These are phyloP conservation scores for Rhizophora apiculata DNA, from an alignment of 345 rosid species.

Conservation along the genomic window DNA sequence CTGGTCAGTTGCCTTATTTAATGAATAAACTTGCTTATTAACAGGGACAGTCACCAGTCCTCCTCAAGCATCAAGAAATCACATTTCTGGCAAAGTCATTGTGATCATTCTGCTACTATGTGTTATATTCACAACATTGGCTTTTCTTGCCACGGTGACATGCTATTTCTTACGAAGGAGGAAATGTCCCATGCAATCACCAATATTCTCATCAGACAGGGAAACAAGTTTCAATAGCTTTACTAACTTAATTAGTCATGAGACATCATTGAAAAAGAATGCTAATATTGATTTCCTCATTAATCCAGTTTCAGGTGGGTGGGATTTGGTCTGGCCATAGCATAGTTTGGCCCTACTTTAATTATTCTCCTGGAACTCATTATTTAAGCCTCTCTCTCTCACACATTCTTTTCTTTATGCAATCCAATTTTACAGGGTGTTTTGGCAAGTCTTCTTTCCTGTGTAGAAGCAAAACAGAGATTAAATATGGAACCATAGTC, in stretches of 20 bases:
- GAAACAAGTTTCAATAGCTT: conserved; percentile 77
- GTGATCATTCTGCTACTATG: conserved; percentile 56
- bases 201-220: conserved; percentile 61
- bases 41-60: conserved; percentile 44
- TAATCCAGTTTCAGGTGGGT: conserved; percentile 41
- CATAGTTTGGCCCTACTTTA: not conserved
- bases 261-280: conserved; percentile 41
- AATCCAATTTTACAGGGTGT: conserved; percentile 49
- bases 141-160: conserved; percentile 55
- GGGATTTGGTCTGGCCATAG: not conserved
- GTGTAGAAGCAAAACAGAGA: conserved; percentile 48
- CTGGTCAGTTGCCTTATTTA: conserved; percentile 16
- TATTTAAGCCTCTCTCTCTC: too few species aligned
- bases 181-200: conserved; percentile 37
- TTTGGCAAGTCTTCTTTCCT: conserved; percentile 49
- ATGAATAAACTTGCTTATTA: conserved; percentile 21
- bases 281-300: conserved; percentile 36
- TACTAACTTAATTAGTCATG: conserved; percentile 63
- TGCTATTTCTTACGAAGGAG: conserved; percentile 57
- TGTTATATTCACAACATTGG: conserved; percentile 60
- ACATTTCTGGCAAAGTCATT: conserved; percentile 46
- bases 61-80: conserved; percentile 43
- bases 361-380: too few species aligned
- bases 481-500: conserved; percentile 48
- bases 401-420: too few species aligned